Evolutionary conservation across 495 filamentous ascomycete genomes (phyloP).

Genomic region (Cudoniella acicularis): DNA sequence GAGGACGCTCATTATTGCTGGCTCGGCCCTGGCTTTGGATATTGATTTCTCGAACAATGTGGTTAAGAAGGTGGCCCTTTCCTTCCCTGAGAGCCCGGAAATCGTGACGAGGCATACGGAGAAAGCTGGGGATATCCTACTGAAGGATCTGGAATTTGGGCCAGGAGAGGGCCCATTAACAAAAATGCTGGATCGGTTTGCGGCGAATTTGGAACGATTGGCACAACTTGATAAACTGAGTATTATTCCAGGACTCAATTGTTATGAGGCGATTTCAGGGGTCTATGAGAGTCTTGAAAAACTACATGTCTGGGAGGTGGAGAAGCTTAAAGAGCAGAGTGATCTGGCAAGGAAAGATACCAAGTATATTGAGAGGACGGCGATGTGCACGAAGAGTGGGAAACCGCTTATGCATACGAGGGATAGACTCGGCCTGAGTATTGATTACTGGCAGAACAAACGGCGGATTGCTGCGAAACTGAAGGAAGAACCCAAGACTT

Average conservation of each 20-base stretch:
- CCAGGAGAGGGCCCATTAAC: constrained; percentile 47
- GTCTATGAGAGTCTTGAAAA: constrained; percentile 62
- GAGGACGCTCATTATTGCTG: constrained; percentile 66
- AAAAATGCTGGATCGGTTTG: constrained; percentile 66
- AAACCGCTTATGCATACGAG: constrained; percentile 74
- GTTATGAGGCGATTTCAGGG: constrained; percentile 84
- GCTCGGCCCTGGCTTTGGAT: constrained; percentile 54
- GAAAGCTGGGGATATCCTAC: constrained; percentile 49
- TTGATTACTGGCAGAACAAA: constrained; percentile 73
- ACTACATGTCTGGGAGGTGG: constrained; percentile 65
- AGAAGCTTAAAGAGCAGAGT: constrained; percentile 52
- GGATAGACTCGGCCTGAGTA: constrained; percentile 64
- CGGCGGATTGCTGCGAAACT: constrained; percentile 36
- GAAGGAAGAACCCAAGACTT: constrained; percentile 44
- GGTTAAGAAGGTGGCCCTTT: constrained; percentile 43
- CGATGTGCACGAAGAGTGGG: constrained; percentile 66
- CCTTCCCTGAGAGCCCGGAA: constrained; percentile 43
- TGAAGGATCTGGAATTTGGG: constrained; percentile 45
- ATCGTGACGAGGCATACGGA: constrained; percentile 45
- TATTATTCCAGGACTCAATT: constrained; percentile 65
- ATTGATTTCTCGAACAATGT: constrained; percentile 48
- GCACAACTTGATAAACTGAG: constrained; percentile 78
- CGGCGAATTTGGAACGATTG: constrained; percentile 74
- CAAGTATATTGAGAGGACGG: constrained; percentile 48
- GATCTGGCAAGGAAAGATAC: constrained; percentile 42